phyloP scores from a whole-genome alignment of 345 rosid species.

The Populus alba region DNA sequence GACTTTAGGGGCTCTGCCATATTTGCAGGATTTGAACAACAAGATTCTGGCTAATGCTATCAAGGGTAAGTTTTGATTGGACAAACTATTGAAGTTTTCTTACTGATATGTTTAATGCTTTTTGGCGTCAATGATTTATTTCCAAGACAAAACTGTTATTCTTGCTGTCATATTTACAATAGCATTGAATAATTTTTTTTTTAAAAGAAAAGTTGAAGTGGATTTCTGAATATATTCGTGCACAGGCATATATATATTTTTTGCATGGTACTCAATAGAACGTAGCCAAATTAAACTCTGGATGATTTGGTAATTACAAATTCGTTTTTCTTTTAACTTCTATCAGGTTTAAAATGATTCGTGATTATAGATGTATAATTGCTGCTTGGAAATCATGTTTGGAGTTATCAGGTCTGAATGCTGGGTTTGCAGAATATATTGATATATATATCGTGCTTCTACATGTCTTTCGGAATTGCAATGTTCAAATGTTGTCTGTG shows the following conservation, averaged over 20 bases:
- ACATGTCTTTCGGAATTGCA: too few relatives aligned
- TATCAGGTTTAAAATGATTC: neutral
- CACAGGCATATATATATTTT: too few relatives aligned
- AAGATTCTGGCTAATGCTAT: conserved; percentile 48
- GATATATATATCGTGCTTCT: too few relatives aligned
- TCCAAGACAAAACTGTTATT: neutral
- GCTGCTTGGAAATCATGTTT: too few relatives aligned
- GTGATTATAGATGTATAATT: neutral
- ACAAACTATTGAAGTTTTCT: neutral
- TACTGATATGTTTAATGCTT: neutral
- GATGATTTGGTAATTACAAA: neutral
- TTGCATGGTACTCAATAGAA: neutral
- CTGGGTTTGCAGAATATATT: too few relatives aligned
- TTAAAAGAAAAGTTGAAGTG: neutral
- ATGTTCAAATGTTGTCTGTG: too few relatives aligned
- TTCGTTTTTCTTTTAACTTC: neutral
- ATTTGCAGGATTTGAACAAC: conserved; percentile 46
- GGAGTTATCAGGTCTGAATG: too few relatives aligned
- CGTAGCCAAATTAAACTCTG: neutral
- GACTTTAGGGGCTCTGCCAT: neutral
- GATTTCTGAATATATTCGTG: neutral
- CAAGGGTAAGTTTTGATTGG: conserved; percentile 34
- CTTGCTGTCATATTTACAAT: neutral
- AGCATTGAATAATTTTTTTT: neutral
- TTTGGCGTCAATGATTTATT: neutral